Conservation (phyloP, 139 green algal genomes). For the Chlamydomonas applanata region DNA sequence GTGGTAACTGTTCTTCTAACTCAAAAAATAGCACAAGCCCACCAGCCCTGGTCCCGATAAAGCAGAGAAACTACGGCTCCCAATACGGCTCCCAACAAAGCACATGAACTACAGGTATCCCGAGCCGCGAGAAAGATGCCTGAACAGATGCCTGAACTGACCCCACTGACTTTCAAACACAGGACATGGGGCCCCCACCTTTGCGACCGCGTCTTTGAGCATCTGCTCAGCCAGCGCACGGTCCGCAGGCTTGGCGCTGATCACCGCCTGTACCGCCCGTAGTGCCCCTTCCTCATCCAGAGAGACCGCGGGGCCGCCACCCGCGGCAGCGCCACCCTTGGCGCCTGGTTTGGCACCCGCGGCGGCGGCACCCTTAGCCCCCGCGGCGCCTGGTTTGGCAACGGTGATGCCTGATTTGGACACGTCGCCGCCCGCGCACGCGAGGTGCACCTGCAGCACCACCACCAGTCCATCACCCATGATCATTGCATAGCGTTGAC, state of each 20-base stretch:
- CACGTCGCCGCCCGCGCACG: slow-evolving; percentile 9
- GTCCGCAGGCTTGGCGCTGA: slow-evolving; percentile 38
- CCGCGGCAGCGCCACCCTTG: slow-evolving; percentile 1
- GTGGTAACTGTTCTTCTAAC: not conserved
- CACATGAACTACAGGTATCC: too few relatives aligned
- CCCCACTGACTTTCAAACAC: too few relatives aligned
- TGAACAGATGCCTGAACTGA: too few relatives aligned
- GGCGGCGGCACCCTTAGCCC: not conserved
- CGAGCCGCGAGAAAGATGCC: too few relatives aligned
- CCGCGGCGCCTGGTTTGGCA: not conserved
- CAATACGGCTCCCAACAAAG: too few relatives aligned
- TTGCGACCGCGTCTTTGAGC: slow-evolving; percentile 44
- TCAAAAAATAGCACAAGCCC: too few relatives aligned
- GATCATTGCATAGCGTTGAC: too few relatives aligned
- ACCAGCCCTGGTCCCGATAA: too few relatives aligned
- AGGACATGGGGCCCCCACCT: slow-evolving; percentile 10
- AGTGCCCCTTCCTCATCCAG: slow-evolving; percentile 50
- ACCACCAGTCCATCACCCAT: too few relatives aligned
- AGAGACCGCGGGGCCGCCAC: not conserved
- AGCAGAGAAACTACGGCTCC: too few relatives aligned
- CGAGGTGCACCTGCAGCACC: slow-evolving; percentile 13
- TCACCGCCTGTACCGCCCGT: slow-evolving; percentile 29
- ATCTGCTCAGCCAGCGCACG: slow-evolving; percentile 40
- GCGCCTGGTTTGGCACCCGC: not conserved
- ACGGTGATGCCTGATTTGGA: slow-evolving; percentile 5